Percentiles rank a stretch among this genome's conserved stretches.
Conservation (phyloP, 202 grass and related monocot species). For the Saccharum hybrid region DNA sequence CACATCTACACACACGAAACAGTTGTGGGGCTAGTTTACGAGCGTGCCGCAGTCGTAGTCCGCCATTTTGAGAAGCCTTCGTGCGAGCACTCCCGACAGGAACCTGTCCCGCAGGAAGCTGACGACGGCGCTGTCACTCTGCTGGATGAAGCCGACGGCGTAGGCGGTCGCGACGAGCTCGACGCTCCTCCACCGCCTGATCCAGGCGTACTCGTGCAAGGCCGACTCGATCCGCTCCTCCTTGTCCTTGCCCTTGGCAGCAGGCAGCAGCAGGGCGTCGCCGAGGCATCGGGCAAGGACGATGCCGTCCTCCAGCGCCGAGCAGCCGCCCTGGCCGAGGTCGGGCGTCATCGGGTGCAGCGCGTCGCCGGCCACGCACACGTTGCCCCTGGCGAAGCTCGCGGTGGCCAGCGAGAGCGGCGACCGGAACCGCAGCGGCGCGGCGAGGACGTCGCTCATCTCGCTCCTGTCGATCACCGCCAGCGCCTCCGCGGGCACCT, state of each 20-base stretch:
- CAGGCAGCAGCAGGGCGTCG: constrained; percentile 36
- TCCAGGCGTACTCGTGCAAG: constrained; percentile 42
- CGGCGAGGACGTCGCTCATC: constrained; percentile 48
- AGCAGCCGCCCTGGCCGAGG: constrained; percentile 74
- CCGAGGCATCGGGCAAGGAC: constrained; percentile 61
- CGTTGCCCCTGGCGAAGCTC: constrained; percentile 56
- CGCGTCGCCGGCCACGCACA: constrained; percentile 73
- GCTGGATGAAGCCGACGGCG: constrained; percentile 54
- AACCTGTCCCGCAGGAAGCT: constrained; percentile 61
- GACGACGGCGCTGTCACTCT: constrained; percentile 32
- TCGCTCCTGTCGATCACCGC: constrained; percentile 56
- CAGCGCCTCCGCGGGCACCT: constrained; percentile 49
- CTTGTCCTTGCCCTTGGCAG: background rate
- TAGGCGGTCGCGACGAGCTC: constrained; percentile 44
- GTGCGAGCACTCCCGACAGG: constrained; percentile 45
- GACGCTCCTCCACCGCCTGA: constrained; percentile 64
- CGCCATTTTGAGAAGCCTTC: constrained; percentile 34
- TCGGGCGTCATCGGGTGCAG: constrained; percentile 91
- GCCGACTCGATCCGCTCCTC: constrained; percentile 40
- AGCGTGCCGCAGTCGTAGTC: constrained; percentile 61
- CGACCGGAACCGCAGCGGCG: constrained; percentile 53
- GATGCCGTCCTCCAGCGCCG: constrained; percentile 73
- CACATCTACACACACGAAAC: background rate
- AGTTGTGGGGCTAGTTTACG: background rate
- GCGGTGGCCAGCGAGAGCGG: constrained; percentile 55